These are phyloP conservation scores for Elsinoe batatas DNA, from an alignment of 2,329 filamentous ascomycete genomes.

Conservation along the genomic window DNA sequence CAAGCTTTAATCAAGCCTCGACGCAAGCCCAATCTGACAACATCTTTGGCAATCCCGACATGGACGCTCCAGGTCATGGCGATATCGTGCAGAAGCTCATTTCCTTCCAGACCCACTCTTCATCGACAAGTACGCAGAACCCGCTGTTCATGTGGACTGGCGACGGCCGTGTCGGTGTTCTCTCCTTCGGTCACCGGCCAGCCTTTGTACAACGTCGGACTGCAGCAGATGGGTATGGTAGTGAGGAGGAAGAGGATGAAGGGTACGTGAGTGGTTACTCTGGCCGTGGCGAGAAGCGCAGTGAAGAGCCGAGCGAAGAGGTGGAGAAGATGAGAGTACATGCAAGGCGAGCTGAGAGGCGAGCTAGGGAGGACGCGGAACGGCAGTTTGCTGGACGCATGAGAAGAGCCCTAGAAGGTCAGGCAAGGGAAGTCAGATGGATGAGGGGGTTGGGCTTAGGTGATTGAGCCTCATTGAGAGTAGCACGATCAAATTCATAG, in stretches of 20 bases:
- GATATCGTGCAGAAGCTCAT: constrained; percentile 76
- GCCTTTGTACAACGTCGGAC: constrained; percentile 16
- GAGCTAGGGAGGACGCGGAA: constrained; percentile 46
- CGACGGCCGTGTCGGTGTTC: constrained; percentile 62
- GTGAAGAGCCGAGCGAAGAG: constrained; percentile 17
- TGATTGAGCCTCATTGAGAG: background rate
- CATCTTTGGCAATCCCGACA: constrained; percentile 20
- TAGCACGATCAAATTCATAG: too few species aligned
- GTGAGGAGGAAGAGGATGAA: constrained; percentile 26
- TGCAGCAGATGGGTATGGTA: background rate
- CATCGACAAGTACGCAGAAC: constrained; percentile 36
- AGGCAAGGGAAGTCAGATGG: constrained; percentile 70
- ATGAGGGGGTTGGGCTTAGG: constrained; percentile 55
- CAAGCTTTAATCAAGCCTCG: constrained; percentile 15
- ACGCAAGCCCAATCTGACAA: constrained; percentile 17
- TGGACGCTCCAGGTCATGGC: constrained; percentile 32
- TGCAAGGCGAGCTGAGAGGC: constrained; percentile 34
- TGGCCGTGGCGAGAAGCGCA: background rate
- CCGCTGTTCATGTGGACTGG: constrained; percentile 82
- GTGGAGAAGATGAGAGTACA: constrained; percentile 40
- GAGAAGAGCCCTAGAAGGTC: constrained; percentile 62
- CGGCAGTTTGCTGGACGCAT: constrained; percentile 58
- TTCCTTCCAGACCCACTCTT: constrained; percentile 33
- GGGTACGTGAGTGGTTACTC: constrained; percentile 21
- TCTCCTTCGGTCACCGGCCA: constrained; percentile 39